A percentile compares a stretch with the other conserved stretches of the same genome.
Conservation (phyloP, 352 stramenopile species). For the Globisporangium perplexum region DNA sequence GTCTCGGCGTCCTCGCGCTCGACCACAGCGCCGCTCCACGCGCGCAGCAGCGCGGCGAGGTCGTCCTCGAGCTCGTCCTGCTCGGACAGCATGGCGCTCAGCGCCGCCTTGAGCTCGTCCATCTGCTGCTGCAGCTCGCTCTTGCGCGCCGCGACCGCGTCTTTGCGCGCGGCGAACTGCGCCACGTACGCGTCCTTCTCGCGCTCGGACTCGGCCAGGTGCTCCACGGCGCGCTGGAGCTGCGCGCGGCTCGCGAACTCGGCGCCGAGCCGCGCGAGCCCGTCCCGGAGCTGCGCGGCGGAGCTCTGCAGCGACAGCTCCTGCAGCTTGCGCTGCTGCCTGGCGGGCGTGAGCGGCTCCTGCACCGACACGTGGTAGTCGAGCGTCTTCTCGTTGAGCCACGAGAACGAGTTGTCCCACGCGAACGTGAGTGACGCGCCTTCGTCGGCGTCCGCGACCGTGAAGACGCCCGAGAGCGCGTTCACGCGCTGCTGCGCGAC, state of each 20-base stretch:
- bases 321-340: slow-evolving; percentile 27
- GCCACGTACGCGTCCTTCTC: slow-evolving; percentile 30
- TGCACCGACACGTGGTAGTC: slow-evolving; percentile 80
- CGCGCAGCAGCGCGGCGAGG: slow-evolving; percentile 18
- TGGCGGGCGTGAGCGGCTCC: slow-evolving; percentile 37
- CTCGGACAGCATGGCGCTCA: slow-evolving; percentile 33
- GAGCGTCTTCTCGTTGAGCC: slow-evolving; percentile 81
- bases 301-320: slow-evolving; percentile 20
- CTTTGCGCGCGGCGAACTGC: slow-evolving; percentile 24
- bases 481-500: slow-evolving; percentile 50
- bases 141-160: slow-evolving; percentile 31
- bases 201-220: slow-evolving; percentile 27
- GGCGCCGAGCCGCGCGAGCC: slow-evolving; percentile 23
- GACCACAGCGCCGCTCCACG: slow-evolving; percentile 30
- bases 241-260: slow-evolving; percentile 30
- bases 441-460: slow-evolving; percentile 23
- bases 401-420: slow-evolving; percentile 84
- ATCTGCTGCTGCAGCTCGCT: slow-evolving; percentile 44
- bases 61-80: slow-evolving; percentile 52
- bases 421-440: slow-evolving; percentile 51
- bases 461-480: slow-evolving; percentile 40
- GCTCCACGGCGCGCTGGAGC: slow-evolving; percentile 28
- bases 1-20: slow-evolving; percentile 71
- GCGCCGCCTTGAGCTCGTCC: slow-evolving; percentile 41
- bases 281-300: slow-evolving; percentile 22